Evolutionary conservation across 139 green algal genomes (phyloP).

Genomic region (Desmodesmus armatus): DNA sequence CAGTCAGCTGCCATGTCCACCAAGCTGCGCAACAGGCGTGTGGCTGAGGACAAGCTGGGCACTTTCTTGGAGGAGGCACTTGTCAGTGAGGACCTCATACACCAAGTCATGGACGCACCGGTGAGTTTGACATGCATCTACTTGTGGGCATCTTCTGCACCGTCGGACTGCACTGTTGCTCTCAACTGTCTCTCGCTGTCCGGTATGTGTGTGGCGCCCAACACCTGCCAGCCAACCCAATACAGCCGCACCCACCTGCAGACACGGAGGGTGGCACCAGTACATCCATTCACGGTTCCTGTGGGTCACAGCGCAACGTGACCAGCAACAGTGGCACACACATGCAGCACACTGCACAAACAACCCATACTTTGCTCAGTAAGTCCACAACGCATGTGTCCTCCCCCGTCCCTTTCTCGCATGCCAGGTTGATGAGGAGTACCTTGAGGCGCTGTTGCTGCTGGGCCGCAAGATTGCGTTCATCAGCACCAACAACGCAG

Average conservation of each 20-base stretch:
- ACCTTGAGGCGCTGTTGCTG: constrained; percentile 73
- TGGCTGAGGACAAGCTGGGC: constrained; percentile 76
- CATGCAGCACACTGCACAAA: not conserved
- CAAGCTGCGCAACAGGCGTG: constrained; percentile 88
- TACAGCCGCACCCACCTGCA: no score
- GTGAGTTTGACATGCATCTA: constrained; percentile 18
- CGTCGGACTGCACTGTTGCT: no score
- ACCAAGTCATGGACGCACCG: constrained; percentile 81
- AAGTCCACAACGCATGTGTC: not conserved
- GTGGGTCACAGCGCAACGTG: not conserved
- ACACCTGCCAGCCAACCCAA: no score
- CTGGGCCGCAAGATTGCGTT: constrained; percentile 87
- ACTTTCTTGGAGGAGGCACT: constrained; percentile 88
- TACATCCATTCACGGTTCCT: not conserved
- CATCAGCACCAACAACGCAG: constrained; percentile 58
- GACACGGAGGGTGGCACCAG: not conserved
- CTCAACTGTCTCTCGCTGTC: no score
- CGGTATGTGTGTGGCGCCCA: no score
- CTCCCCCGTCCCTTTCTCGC: not conserved
- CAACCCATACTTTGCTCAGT: not conserved
- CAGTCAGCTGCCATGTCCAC: constrained; percentile 88
- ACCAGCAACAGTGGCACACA: no score
- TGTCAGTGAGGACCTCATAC: constrained; percentile 87
- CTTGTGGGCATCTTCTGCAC: no score
- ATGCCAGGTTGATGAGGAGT: constrained; percentile 78